These are phyloP conservation scores for Flaveria robusta DNA, from an alignment of 129 eudicot genomes.

Conservation along the genomic window DNA sequence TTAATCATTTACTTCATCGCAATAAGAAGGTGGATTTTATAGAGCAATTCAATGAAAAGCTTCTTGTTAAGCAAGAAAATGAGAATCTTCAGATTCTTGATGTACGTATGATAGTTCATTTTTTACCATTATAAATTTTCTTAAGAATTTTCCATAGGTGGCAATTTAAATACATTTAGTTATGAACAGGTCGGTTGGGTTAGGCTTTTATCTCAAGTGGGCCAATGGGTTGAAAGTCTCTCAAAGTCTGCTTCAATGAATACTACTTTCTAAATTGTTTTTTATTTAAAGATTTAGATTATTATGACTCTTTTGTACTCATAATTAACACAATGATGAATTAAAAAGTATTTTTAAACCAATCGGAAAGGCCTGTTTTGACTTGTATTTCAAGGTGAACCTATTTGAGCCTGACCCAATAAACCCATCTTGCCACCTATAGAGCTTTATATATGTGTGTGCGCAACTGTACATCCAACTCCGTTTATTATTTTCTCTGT, in stretches of 20 bases:
- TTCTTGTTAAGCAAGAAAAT: conserved; percentile 59
- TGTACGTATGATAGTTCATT: conserved; percentile 32
- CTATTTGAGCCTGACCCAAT: too few relatives aligned
- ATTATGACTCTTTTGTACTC: neutral
- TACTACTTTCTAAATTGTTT: neutral
- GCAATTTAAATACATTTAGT: too few relatives aligned
- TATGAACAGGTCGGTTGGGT: neutral
- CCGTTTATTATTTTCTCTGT: neutral
- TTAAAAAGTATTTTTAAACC: neutral
- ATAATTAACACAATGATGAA: neutral
- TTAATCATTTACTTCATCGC: conserved; percentile 53
- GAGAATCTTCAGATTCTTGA: conserved; percentile 62
- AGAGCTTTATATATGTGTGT: neutral
- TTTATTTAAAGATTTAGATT: neutral
- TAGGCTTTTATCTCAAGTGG: neutral
- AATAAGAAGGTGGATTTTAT: conserved; percentile 58
- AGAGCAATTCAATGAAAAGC: conserved; percentile 62
- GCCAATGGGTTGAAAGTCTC: neutral
- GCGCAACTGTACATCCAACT: neutral
- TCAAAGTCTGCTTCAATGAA: neutral
- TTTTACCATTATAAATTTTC: neutral
- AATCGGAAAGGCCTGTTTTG: neutral
- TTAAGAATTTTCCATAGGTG: neutral
- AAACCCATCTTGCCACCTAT: too few relatives aligned
- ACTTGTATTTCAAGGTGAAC: too few relatives aligned